Percentiles rank a stretch among this genome's conserved stretches.
phyloP scores from a whole-genome alignment of 2,329 filamentous ascomycete genomes.

The Scedosporium boydii region DNA sequence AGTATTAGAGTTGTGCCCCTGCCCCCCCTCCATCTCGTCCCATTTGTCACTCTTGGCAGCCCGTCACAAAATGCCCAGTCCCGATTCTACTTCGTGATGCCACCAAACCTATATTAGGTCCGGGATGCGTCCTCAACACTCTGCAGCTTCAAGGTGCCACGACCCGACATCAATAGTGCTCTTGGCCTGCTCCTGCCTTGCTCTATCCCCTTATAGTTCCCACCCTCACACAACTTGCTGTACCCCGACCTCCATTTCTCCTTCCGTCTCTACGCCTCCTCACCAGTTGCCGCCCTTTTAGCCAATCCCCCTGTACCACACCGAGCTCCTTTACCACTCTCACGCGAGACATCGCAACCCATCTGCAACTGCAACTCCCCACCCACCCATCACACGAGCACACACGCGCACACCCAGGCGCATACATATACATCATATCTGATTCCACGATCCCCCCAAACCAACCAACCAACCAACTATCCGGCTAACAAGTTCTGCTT shows the following conservation, averaged over 20 bases:
- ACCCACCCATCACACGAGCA: background rate
- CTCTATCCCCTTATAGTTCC: background rate
- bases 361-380: background rate
- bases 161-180: background rate
- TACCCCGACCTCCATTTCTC: background rate
- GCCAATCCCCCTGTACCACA: background rate
- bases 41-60: background rate
- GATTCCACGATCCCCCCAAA: background rate
- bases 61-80: background rate
- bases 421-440: background rate
- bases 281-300: background rate
- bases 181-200: background rate
- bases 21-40: background rate
- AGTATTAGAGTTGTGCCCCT: background rate
- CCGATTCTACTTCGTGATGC: slow-evolving; percentile 1
- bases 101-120: background rate
- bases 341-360: background rate
- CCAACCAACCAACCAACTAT: background rate
- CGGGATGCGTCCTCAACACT: slow-evolving; percentile 3
- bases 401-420: background rate
- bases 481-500: slow-evolving; percentile 1
- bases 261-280: background rate
- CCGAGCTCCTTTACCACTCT: background rate
- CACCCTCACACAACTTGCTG: background rate
- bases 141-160: slow-evolving; percentile 2